These are phyloP conservation scores for Coemansia sp. DNA, from an alignment of 192 early-diverging fungal genomes.

Conservation along the genomic window DNA sequence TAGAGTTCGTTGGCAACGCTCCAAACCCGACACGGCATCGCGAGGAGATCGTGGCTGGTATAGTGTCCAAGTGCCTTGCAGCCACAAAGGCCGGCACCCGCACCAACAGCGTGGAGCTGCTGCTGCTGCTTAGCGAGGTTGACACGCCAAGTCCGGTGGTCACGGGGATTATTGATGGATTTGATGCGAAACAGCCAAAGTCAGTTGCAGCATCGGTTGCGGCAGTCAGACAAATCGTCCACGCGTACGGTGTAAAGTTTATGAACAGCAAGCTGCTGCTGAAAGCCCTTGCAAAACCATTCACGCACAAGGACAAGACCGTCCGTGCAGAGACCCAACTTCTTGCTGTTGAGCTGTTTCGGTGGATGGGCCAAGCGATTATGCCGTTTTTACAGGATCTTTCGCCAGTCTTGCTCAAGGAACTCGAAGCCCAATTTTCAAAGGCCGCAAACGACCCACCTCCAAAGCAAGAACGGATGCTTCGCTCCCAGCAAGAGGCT, in stretches of 20 bases:
- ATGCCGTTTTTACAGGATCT: constrained; percentile 76
- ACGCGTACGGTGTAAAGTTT: constrained; percentile 78
- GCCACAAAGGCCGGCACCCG: constrained; percentile 81
- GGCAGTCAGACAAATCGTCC: constrained; percentile 63
- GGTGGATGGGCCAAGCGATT: constrained; percentile 88
- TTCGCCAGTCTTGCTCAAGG: constrained; percentile 94
- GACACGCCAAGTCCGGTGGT: constrained; percentile 84
- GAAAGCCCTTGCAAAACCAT: constrained; percentile 84
- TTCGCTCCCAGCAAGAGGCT: constrained; percentile 77
- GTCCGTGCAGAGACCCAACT: constrained; percentile 83
- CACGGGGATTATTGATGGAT: constrained; percentile 70
- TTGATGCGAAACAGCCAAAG: constrained; percentile 90
- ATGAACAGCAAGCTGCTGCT: constrained; percentile 81
- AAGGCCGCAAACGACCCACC: constrained; percentile 63
- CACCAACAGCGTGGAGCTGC: constrained; percentile 71
- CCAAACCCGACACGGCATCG: constrained; percentile 73
- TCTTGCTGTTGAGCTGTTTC: constrained; percentile 84
- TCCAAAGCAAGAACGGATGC: constrained; percentile 63
- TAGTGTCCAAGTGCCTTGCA: constrained; percentile 86
- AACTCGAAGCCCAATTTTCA: constrained; percentile 83
- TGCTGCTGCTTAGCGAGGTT: constrained; percentile 86
- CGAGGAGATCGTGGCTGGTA: constrained; percentile 66
- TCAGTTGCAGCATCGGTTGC: constrained; percentile 73
- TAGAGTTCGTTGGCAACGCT: constrained; percentile 78
- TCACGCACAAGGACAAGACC: constrained; percentile 90